A percentile compares a stretch with the other conserved stretches of the same genome.
Conservation (phyloP, 1,284 basidiomycete species). For the Leccinum angustisporum region DNA sequence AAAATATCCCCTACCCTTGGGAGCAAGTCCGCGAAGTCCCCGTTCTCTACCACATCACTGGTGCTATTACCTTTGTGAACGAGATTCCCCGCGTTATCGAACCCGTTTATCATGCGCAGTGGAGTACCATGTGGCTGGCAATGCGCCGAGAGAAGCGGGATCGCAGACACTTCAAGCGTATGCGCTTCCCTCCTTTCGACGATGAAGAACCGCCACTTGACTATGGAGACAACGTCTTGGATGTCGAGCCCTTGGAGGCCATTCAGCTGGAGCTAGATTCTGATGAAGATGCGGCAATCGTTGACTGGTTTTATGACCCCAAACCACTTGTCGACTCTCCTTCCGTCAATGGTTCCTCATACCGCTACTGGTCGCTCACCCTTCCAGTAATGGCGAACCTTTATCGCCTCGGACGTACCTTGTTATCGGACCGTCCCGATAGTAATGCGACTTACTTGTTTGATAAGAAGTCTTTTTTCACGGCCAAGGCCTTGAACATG, state of each 20-base stretch:
- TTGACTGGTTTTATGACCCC: conserved; percentile 99
- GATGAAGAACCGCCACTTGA: conserved; percentile 99
- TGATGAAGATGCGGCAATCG: conserved; percentile 91
- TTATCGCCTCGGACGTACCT: conserved; percentile 91
- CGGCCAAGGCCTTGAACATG: conserved; percentile 97
- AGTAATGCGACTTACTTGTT: conserved; percentile 91
- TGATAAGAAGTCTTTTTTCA: conserved; percentile 98
- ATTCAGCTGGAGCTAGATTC: conserved; percentile 96
- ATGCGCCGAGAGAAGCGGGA: conserved; percentile 99
- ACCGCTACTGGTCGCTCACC: conserved; percentile 90
- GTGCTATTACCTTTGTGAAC: conserved; percentile 99
- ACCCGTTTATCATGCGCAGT: conserved; percentile 98
- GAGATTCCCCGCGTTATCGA: conserved; percentile 96
- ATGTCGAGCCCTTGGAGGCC: conserved; percentile 96
- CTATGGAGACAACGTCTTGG: conserved; percentile 97
- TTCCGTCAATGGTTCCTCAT: conserved; percentile 89
- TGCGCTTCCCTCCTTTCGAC: conserved; percentile 99
- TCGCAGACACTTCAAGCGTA: conserved; percentile 98
- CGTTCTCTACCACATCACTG: conserved; percentile 97
- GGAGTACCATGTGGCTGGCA: conserved; percentile 99
- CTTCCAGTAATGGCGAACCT: conserved; percentile 96
- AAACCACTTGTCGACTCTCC: conserved; percentile 91
- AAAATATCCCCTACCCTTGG: conserved; percentile 99
- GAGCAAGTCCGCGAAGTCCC: conserved; percentile 98
- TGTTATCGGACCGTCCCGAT: conserved; percentile 92